phyloP scores from a whole-genome alignment of 139 green algal species.

The Chlorella ohadii region DNA sequence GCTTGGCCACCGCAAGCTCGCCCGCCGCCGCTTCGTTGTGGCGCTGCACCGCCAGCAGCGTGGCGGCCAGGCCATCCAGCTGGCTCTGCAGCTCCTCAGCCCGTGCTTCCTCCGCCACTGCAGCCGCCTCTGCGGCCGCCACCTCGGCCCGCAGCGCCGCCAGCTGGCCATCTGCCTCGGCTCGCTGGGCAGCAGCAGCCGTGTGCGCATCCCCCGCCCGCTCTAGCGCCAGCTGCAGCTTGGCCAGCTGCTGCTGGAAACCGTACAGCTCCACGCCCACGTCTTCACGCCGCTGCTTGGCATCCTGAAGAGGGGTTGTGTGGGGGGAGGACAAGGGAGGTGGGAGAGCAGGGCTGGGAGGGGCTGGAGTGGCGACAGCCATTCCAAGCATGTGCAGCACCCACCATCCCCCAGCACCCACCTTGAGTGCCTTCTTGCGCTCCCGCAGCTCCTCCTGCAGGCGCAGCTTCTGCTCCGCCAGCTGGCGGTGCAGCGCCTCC shows the following conservation, averaged over 20 bases:
- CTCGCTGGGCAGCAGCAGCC: slow-evolving; percentile 22
- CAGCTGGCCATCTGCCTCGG: slow-evolving; percentile 70
- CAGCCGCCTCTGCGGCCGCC: slow-evolving; percentile 39
- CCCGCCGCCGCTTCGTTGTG: slow-evolving; percentile 69
- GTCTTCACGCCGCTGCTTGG: slow-evolving; percentile 72
- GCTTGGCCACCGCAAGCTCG: slow-evolving; percentile 87
- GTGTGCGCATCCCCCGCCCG: slow-evolving; percentile 67
- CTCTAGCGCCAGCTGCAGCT: slow-evolving; percentile 86
- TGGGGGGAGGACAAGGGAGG: neutral
- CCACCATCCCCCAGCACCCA: slow-evolving; percentile 8
- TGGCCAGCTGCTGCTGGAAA: slow-evolving; percentile 90
- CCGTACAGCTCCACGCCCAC: slow-evolving; percentile 93
- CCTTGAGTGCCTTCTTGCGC: slow-evolving; percentile 73
- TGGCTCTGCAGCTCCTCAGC: slow-evolving; percentile 79
- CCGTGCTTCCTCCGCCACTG: slow-evolving; percentile 53
- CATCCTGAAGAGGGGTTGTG: slow-evolving; percentile 42
- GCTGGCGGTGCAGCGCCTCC: slow-evolving; percentile 78
- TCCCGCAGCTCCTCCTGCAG: slow-evolving; percentile 81
- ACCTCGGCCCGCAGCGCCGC: slow-evolving; percentile 42
- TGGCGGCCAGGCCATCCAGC: slow-evolving; percentile 75
- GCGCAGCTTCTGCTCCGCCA: slow-evolving; percentile 62
- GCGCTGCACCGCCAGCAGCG: slow-evolving; percentile 68
- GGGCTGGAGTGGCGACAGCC: too few species aligned
- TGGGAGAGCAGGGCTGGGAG: neutral
- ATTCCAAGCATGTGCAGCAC: neutral